Conservation (phyloP, 306 rosid genomes). For the Cicer chorassanicum region DNA sequence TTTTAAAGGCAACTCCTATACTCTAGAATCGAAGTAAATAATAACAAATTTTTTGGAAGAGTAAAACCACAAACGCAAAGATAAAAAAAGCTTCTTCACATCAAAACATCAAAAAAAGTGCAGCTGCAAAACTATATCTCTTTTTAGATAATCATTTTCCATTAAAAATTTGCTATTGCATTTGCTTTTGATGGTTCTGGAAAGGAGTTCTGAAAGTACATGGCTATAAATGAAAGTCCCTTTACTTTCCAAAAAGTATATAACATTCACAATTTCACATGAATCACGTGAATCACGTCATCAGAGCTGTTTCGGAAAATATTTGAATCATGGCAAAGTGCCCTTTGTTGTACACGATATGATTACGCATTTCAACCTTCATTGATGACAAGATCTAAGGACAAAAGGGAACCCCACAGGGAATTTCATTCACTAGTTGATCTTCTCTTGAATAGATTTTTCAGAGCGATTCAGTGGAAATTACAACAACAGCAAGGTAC, state of each 20-base stretch:
- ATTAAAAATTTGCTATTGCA: constrained; percentile 20
- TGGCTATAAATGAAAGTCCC: constrained; percentile 25
- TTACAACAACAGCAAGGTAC: constrained; percentile 44
- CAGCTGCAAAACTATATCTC: background rate
- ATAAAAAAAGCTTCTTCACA: background rate
- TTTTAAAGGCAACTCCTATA: background rate
- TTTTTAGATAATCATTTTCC: constrained; percentile 32
- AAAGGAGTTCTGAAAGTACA: constrained; percentile 1
- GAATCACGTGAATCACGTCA: constrained; percentile 36
- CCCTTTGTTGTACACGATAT: constrained; percentile 42
- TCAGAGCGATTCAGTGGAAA: constrained; percentile 51
- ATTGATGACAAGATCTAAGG: constrained; percentile 32
- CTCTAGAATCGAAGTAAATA: background rate
- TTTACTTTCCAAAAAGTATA: constrained; percentile 37
- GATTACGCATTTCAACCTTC: constrained; percentile 40
- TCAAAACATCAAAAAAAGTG: background rate
- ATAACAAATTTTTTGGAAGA: background rate
- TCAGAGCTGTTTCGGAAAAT: constrained; percentile 36
- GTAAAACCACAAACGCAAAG: background rate
- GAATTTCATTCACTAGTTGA: constrained; percentile 46
- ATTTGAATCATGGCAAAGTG: constrained; percentile 41
- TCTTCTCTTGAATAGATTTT: constrained; percentile 49
- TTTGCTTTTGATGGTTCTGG: constrained; percentile 34
- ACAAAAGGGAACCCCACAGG: constrained; percentile 43
- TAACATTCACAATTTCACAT: constrained; percentile 32